Base-by-base conservation (phyloP, 73 alveolate species). In the Paramecium octaurelia region DNA sequence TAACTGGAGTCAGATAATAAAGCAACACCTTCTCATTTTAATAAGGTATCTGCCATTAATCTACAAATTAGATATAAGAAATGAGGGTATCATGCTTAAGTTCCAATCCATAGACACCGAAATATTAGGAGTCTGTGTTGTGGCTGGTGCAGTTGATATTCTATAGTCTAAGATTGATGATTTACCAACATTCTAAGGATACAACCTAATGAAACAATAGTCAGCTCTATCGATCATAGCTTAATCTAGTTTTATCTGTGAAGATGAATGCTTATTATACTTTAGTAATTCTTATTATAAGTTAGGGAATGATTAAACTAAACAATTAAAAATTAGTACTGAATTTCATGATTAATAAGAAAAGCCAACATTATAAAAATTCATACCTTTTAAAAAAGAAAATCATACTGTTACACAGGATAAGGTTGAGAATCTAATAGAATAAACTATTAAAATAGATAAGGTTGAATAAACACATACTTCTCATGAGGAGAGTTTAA, bases 101-200 rank as follows among this genome's bases (percentile, higher is more conserved):
- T 29, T 75, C 20, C 21, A 12, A 75, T 38, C 38, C 3, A 42
- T 12, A 0, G 88, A 75, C 38, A 38, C 88, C 1, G 38, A 75
- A 75, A 23, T 75, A 29, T 16, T 75, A 3, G 88, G 88, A 75
- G 60, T 42, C 3, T 75, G 88, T 6, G 46, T 42, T 38, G 60
- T 75, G 40, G 88, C 88, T n/a, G 88, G 68, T 38, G 60, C 88
- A n/a, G 35, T 38, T 35, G 88, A 75, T 75, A 42, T 75, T 35
- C 34, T 75, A 16, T 42, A 75, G n/a, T 75, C 88, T 75, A 38
- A 24, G 38, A 35, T 38, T 5, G 60, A 38, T 31, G 88, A 42
- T 75, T 16, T 42, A 12, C 58, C 88, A n/a, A 35, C 34, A 35
- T 75, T 75, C n/a, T 75, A 75, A 75, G 88, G 88, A 9, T 42